Percentiles rank a stretch among this genome's conserved stretches.
These are phyloP conservation scores for Colletotrichum lindemuthianum DNA, from an alignment of 2,329 filamentous ascomycete species.

Conservation along the genomic window DNA sequence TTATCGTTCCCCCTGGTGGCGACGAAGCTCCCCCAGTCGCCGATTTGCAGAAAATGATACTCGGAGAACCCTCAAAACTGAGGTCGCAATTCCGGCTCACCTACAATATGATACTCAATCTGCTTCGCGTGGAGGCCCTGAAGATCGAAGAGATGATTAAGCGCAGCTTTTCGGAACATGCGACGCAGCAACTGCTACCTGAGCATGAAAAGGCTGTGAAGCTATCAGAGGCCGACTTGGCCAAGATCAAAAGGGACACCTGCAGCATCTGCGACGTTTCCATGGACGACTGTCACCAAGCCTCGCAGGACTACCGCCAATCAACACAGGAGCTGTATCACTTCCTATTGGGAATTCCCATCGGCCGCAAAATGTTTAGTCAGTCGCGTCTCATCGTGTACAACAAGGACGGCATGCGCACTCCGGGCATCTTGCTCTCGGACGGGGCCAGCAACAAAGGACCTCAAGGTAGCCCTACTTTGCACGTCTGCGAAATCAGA, in stretches of 20 bases:
- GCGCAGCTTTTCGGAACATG: constrained; percentile 97
- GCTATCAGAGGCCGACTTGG: constrained; percentile 88
- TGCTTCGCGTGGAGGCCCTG: constrained; percentile 92
- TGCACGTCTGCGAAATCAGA: constrained; percentile 84
- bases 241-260: constrained; percentile 86
- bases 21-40: constrained; percentile 90
- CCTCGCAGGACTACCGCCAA: constrained; percentile 81
- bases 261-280: constrained; percentile 85
- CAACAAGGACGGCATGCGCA: constrained; percentile 84
- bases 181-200: constrained; percentile 90
- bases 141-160: constrained; percentile 99
- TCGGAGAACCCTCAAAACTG: constrained; percentile 94
- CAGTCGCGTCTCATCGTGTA: constrained; percentile 84
- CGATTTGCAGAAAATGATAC: constrained; percentile 90
- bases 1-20: constrained; percentile 85
- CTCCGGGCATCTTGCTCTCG: constrained; percentile 80
- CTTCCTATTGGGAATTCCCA: constrained; percentile 79
- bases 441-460: constrained; percentile 76
- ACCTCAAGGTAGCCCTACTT: constrained; percentile 66
- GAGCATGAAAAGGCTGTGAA: constrained; percentile 97
- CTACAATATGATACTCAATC: constrained; percentile 99
- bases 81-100: constrained; percentile 96
- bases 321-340: constrained; percentile 85
- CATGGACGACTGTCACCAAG: constrained; percentile 83
- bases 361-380: constrained; percentile 82